phyloP scores from a whole-genome alignment of 129 eudicot genomes.

The Saposhnikovia divaricata region DNA sequence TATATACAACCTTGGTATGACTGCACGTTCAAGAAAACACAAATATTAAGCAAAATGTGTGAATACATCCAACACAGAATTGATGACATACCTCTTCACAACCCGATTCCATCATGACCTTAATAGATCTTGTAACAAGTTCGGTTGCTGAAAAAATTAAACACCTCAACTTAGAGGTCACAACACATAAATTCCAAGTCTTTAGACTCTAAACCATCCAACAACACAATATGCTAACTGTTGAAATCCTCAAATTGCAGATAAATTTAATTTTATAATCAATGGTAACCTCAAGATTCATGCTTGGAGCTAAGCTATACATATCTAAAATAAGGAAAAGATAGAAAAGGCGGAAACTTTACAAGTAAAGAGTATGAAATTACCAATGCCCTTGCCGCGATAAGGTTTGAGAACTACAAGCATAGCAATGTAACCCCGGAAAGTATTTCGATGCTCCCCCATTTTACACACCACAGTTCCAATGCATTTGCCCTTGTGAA shows the following conservation, averaged over 20 bases:
- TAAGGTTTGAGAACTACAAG: constrained; percentile 82
- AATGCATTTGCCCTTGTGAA: constrained; percentile 74
- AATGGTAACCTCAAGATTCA: background rate
- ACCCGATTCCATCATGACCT: constrained; percentile 95
- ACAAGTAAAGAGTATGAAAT: background rate
- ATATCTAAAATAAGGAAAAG: background rate
- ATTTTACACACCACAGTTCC: constrained; percentile 95
- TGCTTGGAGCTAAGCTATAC: background rate
- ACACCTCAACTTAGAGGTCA: background rate
- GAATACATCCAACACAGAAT: background rate
- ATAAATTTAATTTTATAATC: background rate
- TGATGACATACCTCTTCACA: constrained; percentile 77
- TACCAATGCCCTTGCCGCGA: constrained; percentile 90
- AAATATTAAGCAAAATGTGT: constrained; percentile 5
- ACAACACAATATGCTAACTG: background rate
- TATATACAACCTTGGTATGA: background rate
- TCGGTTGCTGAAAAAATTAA: constrained; percentile 71
- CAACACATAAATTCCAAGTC: background rate
- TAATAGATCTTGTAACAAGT: constrained; percentile 81
- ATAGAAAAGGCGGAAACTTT: background rate
- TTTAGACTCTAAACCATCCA: background rate
- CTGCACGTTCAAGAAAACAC: background rate
- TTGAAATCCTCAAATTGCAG: background rate
- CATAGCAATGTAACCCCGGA: constrained; percentile 96
- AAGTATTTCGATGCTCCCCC: constrained; percentile 84